Base-by-base conservation (phyloP, 2,329 filamentous ascomycete genomes). In the Alternaria longipes region DNA sequence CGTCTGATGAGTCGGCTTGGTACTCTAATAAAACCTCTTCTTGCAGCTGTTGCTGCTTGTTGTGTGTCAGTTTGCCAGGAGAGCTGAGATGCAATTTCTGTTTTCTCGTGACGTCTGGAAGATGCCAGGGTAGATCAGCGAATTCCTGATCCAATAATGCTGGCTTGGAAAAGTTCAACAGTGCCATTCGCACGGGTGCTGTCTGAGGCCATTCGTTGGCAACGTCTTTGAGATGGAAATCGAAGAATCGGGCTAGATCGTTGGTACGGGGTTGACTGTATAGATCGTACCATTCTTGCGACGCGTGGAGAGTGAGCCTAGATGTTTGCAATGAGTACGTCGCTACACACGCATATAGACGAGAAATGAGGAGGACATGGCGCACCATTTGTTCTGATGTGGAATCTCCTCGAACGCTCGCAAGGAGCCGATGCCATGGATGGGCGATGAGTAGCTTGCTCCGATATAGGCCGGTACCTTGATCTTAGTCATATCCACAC, bases 141-240 rank as follows among this genome's bases (percentile, higher is more conserved):
- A 20, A 34, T 5, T 49, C 45, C 20, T 49, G 45, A 26, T 49
- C 45, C 0, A 49, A 22, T 4, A 49, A 2, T 6, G 7, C 28
- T 34, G 28, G 18, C 16, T 34, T 49, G 18, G 45, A 61, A 46
- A 38, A 54, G 32, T 28, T 22, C 30, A 68, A 66, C 0, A 79
- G 64, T 0, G 80, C 74, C 70, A 77, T 79, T 2, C 83, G 77
- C 1, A 85, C 79, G 34, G 71, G 72, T 1, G 82, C 81, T 0
- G 83, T 85, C 38, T 78, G 69, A 54, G 83, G 80, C 82, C 81
- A 85, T 14, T 67, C 80, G 54, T 85, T 85, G 2, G 80, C 55
- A 0, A 73, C 68, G 0, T 71, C 79, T 38, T 81, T 82, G 16
- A 84, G 71, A 57, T 81, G 85, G 4, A 66, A 71, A 55, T 84